phyloP scores from a whole-genome alignment of 2,329 filamentous ascomycete genomes.

The Dactylellina cionopaga region DNA sequence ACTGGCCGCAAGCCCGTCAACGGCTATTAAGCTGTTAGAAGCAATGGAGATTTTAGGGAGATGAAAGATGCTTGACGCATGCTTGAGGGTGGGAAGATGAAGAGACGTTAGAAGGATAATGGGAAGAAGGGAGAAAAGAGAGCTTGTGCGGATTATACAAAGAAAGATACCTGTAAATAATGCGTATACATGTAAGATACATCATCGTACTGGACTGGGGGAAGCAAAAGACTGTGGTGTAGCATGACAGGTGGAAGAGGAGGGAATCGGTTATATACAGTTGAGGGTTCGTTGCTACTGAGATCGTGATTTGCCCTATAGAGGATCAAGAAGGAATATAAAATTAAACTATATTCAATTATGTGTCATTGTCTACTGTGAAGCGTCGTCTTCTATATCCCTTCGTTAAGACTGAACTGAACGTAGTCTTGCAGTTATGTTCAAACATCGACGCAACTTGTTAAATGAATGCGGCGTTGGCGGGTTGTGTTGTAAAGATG shows the following conservation, averaged over 20 bases:
- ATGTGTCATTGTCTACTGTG: not conserved
- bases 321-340: constrained; percentile 8
- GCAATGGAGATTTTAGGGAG: not conserved
- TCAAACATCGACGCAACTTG: not conserved
- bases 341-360: not conserved
- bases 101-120: not conserved
- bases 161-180: constrained; percentile 33
- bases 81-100: not conserved
- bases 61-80: not conserved
- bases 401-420: no score
- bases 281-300: no score
- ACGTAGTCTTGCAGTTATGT: not conserved
- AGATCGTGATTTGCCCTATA: no score
- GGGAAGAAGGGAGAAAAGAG: not conserved
- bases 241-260: constrained; percentile 5
- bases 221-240: constrained; percentile 17
- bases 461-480: not conserved
- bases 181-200: constrained; percentile 43
- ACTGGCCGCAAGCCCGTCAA: constrained; percentile 28
- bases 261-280: no score
- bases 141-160: not conserved
- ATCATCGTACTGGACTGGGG: constrained; percentile 22
- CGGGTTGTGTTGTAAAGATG: not conserved
- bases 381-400: no score
- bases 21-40: not conserved